Evolutionary conservation across 768 basidiomycete species (phyloP), one percentile per base, ranked within the genome.

Genomic region (Rossbeevera mucosa): DNA sequence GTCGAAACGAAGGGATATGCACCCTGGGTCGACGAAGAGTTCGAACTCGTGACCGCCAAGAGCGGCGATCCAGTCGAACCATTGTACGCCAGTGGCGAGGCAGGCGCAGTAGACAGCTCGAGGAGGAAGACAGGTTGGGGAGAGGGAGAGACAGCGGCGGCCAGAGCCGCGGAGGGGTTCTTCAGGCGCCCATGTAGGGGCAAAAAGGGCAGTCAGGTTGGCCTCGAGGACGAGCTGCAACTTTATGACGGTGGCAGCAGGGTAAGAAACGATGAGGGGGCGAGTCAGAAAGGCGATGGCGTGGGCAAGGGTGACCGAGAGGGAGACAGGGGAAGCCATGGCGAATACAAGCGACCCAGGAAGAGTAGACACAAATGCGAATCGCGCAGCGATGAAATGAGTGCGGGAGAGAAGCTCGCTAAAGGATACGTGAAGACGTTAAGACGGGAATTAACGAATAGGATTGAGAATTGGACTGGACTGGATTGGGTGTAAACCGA

Each of bases 11-110:
- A 88, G 72, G 53, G 84, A 84, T 57, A 91, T 80, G 65, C 80
- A 83, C 55, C 87, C 88, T 56, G 89, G 89, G 66, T 91, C 86
- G 60, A 89, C 79, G 69, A 87, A 85, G 54, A 91, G 78, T 68
- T 91, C 88, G 64, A 91, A 83, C 70, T 86, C 85, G 52, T 73
- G 70, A 58, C 80, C 77, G 11, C 88, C 87, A 43, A 91, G 79
- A 52, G 78, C 73, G 43, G 76, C 59, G 49, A 89, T 86, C 89
- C 89, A 91, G 64, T 87, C 81, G 52, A 83, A 82, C 89, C 89
- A 91, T 61, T 87, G 84, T 28, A 91, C 76, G 52, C 80, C 80
- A 33, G 85, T 74, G 21, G 81, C 74, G 50, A 83, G 72, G 69
- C 88, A 90, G 13, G 88, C 84, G 49, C 80, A 71, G 71, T 88